Evolutionary conservation across 108 stramenopile genomes (phyloP).

Genomic region (Schizochytrium sp.): DNA sequence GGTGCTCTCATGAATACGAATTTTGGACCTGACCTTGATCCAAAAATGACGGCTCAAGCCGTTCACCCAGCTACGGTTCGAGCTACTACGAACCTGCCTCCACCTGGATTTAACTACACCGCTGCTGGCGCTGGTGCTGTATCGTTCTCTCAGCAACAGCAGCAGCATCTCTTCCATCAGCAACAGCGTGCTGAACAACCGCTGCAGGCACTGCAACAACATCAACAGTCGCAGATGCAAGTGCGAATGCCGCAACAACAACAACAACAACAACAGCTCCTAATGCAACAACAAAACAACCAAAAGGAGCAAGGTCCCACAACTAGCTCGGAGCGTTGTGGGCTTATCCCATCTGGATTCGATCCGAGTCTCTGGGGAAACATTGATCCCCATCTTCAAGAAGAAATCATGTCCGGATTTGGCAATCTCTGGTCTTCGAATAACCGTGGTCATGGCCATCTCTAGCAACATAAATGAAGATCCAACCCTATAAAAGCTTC

Average conservation of each 20-base stretch:
- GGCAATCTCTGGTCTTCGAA: not conserved
- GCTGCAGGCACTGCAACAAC: not conserved
- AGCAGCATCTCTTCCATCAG: not conserved
- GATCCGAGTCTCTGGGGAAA: slow-evolving; percentile 24
- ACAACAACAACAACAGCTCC: not conserved
- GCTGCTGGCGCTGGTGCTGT: not conserved
- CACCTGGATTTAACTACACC: not conserved
- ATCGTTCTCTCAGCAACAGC: not conserved
- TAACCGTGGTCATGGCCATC: too few species aligned
- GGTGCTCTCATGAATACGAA: not conserved
- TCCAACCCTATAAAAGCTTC: too few species aligned
- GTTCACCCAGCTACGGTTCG: not conserved
- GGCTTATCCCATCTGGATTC: not conserved
- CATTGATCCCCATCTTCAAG: slow-evolving; percentile 19
- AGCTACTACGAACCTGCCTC: not conserved
- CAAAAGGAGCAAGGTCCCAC: not conserved
- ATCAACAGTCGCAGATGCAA: not conserved
- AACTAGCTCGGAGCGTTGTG: not conserved
- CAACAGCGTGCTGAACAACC: not conserved
- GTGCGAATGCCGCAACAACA: not conserved
- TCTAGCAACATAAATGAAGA: too few species aligned
- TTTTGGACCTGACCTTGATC: not conserved
- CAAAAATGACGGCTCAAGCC: not conserved
- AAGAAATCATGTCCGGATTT: slow-evolving; percentile 3
- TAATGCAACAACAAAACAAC: not conserved